These are phyloP conservation scores for Malassezia pachydermatis DNA, from an alignment of 1,284 basidiomycete genomes.

Conservation along the genomic window DNA sequence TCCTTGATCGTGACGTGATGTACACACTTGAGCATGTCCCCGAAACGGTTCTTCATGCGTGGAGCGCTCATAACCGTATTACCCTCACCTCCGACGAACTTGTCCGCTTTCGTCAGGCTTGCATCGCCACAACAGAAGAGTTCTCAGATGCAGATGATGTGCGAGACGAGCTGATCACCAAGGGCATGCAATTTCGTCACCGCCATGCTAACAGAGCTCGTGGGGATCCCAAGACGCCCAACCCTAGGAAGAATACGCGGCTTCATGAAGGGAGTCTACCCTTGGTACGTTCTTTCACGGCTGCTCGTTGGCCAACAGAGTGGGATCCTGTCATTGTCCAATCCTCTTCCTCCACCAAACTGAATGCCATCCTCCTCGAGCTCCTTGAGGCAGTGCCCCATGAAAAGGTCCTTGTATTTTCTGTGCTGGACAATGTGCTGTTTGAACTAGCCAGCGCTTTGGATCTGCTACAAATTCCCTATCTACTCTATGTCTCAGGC, in stretches of 20 bases:
- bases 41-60: conserved; percentile 4
- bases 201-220: not conserved
- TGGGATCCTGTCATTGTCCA: not conserved
- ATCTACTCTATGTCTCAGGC: conserved; percentile 17
- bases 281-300: not conserved
- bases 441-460: conserved; percentile 15
- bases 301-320: not conserved
- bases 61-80: not conserved
- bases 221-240: not conserved
- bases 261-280: not conserved
- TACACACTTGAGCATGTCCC: conserved; percentile 1
- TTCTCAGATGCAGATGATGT: conserved; percentile 10
- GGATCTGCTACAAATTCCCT: conserved; percentile 12
- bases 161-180: conserved; percentile 16
- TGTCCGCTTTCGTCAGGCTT: not conserved
- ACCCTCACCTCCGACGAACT: conserved; percentile 12
- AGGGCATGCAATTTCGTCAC: conserved; percentile 1
- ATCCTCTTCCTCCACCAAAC: conserved; percentile 9
- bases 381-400: not conserved
- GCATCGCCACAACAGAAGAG: not conserved
- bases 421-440: conserved; percentile 12
- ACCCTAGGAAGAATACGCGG: not conserved
- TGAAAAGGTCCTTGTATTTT: conserved; percentile 20
- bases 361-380: conserved; percentile 10
- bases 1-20: conserved; percentile 13